phyloP scores from a whole-genome alignment of 306 rosid genomes.

The Dryas drummondii region DNA sequence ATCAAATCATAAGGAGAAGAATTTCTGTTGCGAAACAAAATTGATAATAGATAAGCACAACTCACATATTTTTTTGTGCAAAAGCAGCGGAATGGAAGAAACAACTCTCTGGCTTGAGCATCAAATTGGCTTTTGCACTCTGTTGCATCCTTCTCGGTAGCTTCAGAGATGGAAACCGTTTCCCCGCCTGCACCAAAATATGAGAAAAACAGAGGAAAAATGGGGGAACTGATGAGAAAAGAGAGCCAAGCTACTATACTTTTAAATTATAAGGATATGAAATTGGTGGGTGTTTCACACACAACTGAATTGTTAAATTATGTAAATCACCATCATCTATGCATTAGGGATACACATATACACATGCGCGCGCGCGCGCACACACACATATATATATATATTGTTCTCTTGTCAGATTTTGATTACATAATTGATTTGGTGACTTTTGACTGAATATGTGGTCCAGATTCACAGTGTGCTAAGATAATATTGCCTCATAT shows the following conservation, averaged over 20 bases:
- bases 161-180: conserved; percentile 31
- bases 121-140: conserved; percentile 50
- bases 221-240: neutral
- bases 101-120: conserved; percentile 61
- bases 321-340: no score
- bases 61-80: conserved; percentile 67
- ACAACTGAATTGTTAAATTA: no score
- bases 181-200: conserved; percentile 43
- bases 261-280: neutral
- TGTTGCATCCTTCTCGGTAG: conserved; percentile 41
- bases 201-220: neutral
- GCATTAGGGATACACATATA: no score
- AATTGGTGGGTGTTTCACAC: neutral
- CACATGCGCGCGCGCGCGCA: no score
- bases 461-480: no score
- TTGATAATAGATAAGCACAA: neutral
- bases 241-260: neutral
- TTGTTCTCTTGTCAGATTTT: no score
- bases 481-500: no score
- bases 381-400: no score
- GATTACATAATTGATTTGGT: no score
- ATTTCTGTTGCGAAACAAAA: neutral
- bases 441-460: no score
- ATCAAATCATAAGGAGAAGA: neutral
- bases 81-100: conserved; percentile 70